Evolutionary conservation across 2,329 filamentous ascomycete species (phyloP).

Genomic region (Neobulgaria alba): DNA sequence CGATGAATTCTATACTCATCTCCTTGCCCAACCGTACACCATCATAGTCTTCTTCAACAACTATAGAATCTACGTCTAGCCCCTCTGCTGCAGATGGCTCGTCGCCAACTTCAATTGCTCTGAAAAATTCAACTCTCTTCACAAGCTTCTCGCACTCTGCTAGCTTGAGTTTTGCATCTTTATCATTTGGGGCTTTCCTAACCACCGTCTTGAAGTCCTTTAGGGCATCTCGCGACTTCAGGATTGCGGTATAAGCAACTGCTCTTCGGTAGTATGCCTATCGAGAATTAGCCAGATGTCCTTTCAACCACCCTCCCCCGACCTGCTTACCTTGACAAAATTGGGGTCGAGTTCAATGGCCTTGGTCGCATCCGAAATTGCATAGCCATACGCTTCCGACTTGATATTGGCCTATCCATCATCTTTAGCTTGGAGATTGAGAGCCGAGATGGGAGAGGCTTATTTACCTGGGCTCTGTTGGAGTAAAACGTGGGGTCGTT

Average conservation of each 20-base stretch:
- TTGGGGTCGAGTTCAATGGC: slow-evolving; percentile 82
- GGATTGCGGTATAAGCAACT: slow-evolving; percentile 82
- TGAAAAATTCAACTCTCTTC: slow-evolving; percentile 84
- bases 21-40: slow-evolving; percentile 66
- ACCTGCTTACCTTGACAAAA: slow-evolving; percentile 72
- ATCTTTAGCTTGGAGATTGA: no score
- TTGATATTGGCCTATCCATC: slow-evolving; percentile 80
- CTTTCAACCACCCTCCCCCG: neutral
- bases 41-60: slow-evolving; percentile 77
- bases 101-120: slow-evolving; percentile 88
- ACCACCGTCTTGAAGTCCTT: slow-evolving; percentile 89
- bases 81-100: slow-evolving; percentile 88
- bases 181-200: slow-evolving; percentile 77
- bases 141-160: slow-evolving; percentile 93
- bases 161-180: slow-evolving; percentile 83
- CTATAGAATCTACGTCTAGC: slow-evolving; percentile 78
- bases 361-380: slow-evolving; percentile 81
- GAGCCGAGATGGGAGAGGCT: no score
- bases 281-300: neutral
- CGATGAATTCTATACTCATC: slow-evolving; percentile 96
- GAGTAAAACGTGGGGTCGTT: slow-evolving; percentile 85
- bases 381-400: slow-evolving; percentile 89
- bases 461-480: slow-evolving; percentile 89
- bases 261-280: slow-evolving; percentile 93
- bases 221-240: slow-evolving; percentile 79